Base-by-base conservation (phyloP, 208 protist genomes). In the Leishmania mexicana region DNA sequence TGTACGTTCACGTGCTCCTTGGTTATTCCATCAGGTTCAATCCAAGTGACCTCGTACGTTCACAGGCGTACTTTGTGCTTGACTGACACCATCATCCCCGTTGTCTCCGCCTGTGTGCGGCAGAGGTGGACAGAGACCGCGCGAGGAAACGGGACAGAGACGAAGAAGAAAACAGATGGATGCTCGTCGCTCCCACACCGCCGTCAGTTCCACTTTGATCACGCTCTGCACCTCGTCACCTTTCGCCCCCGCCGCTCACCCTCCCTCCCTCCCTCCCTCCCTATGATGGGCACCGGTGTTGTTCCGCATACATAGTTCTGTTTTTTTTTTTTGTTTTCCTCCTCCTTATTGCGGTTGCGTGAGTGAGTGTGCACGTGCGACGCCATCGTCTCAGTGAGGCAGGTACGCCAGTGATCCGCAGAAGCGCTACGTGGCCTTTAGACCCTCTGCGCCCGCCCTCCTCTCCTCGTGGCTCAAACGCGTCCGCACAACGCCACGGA, bases 251-350 rank as follows among this genome's bases (percentile, higher is more conserved):
- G 13, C 15, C 51, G 1, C 28, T 11, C 75, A 49, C 42, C 40
- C 75, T 83, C 38, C 73, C 60, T 11, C 8, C 0, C 3, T 21
- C 42, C 40, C 75, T 83, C 38, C 73, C 45, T 11, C 8, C 0
- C 17, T 21, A 19, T 54, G 51, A 54, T 0, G 51, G 51, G 15
- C 51, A 21, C 51, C 51, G 13, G 17, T 21, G 31, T 54, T 19
- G 13, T 54, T 54, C 35, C 42, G 38, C 31, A 24, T 8, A 19
- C 15, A 35, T 70, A 31, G n/a, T 19, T 57, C 76, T 73, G 2
- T 73, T 17, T 54, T 28, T 17, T 45, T 57, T 53, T 81, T 60
- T 80, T 64, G 40, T 75, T 60, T 19, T 47, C 47, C 6, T 75
- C 67, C 17, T 79, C 60, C 74, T 74, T 47, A n/a, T 75, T 51